Base-by-base conservation (phyloP, 495 filamentous ascomycete species). In the Tuber magnatum region DNA sequence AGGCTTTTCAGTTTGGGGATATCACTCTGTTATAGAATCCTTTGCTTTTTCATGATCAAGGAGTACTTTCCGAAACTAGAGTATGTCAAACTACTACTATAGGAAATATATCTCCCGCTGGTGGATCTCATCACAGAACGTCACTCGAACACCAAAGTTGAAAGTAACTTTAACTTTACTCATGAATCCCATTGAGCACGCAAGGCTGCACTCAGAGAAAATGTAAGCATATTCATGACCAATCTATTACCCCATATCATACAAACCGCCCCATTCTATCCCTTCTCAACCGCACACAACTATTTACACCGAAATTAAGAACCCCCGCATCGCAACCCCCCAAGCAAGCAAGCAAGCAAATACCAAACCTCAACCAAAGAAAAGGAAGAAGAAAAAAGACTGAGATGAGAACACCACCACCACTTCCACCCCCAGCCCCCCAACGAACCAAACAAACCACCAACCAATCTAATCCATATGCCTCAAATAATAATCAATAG, bases 401-500 rank as follows among this genome's bases (percentile, higher is more conserved):
- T 51, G 48, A 73, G 28, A 56, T 72, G 61, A 43, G 42, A 41
- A 40, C 18, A 71, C 39, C 39, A 40, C 8, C 69, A 44, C 69
- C 38, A n/a, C 10, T 40, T 44, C 69, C 35, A n/a, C 14, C 39
- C 35, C 69, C 22, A 40, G 2, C 39, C 39, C 39, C 39, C 39
- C 39, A 40, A 40, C 39, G 7, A 40, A 40, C 16, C 39, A 32
- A n/a, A n/a, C n/a, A n/a, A n/a, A n/a, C n/a, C n/a, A 16, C 42
- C 10, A 40, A n/a, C 38, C 38, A 16, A 48, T 51, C 78, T 75
- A 79, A 73, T 81, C 80, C 87, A 88, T 89, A 35, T 65, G 56
- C 77, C 93, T 84, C 90, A 97, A 91, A 84, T 93, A 98, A 61
- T 88, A 89, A 87, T 99, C 95, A 84, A 99, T 97, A 18, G 95